phyloP scores from a whole-genome alignment of 768 basidiomycete genomes.

The Leccinum barrowsii region DNA sequence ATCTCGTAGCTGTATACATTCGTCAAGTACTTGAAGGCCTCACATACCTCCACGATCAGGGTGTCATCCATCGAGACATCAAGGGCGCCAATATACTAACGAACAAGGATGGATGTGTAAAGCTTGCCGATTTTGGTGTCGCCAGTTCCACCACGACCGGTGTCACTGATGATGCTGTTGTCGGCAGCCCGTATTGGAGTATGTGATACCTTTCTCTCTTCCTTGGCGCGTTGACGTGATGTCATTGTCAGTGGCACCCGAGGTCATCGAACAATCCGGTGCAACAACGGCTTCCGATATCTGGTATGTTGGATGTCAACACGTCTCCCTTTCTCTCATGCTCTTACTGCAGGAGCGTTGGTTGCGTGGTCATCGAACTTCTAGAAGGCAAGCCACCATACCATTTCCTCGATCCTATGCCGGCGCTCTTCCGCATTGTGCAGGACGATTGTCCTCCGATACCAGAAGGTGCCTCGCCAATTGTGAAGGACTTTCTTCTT shows the following conservation, averaged over 20 bases:
- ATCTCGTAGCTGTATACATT: conserved; percentile 93
- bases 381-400: conserved; percentile 89
- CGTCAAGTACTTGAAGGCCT: conserved; percentile 94
- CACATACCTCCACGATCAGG: conserved; percentile 97
- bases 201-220: conserved; percentile 30
- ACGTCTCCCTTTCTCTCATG: not conserved
- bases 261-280: conserved; percentile 97
- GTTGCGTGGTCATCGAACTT: conserved; percentile 97
- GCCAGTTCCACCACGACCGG: conserved; percentile 75
- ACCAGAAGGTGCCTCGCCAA: conserved; percentile 90
- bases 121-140: conserved; percentile 99
- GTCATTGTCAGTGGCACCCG: conserved; percentile 79
- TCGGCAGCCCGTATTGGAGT: conserved; percentile 99
- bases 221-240: conserved; percentile 2
- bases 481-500: conserved; percentile 94
- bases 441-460: conserved; percentile 97
- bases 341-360: conserved; percentile 60
- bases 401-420: conserved; percentile 95
- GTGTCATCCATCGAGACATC: conserved; percentile 98
- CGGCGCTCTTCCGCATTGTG: conserved; percentile 96
- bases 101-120: conserved; percentile 97
- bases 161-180: conserved; percentile 85
- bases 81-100: conserved; percentile 99
- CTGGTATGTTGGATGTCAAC: conserved; percentile 52
- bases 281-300: conserved; percentile 97